Percentiles rank a stretch among this genome's conserved stretches.
Conservation (phyloP, 306 rosid species). For the Acacia crassicarpa region DNA sequence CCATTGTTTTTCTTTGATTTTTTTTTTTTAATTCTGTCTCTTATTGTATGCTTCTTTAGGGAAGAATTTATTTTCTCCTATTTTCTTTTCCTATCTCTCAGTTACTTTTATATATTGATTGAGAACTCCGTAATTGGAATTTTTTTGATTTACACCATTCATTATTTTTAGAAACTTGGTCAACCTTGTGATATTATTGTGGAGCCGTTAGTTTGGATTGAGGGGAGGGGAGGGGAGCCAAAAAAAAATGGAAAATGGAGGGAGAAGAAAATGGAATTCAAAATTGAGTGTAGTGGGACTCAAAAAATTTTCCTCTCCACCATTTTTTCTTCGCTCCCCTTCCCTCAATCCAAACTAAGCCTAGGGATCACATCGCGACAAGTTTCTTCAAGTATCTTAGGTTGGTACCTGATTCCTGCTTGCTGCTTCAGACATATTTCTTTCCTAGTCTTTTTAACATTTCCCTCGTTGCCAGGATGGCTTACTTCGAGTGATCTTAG, state of each 20-base stretch:
- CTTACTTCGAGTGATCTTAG: constrained; percentile 83
- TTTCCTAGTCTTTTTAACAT: constrained; percentile 21
- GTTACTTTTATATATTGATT: background rate
- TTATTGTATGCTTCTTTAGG: background rate
- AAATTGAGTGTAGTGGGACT: too few relatives aligned
- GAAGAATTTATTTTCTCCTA: background rate
- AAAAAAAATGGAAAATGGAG: too few relatives aligned
- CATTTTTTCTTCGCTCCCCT: too few relatives aligned
- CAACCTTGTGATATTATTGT: constrained; percentile 85
- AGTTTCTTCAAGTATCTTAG: constrained; percentile 97
- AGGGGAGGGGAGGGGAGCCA: too few relatives aligned
- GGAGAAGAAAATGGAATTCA: too few relatives aligned
- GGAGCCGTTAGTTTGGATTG: constrained; percentile 95
- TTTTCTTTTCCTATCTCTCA: background rate
- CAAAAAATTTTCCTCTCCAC: too few relatives aligned
- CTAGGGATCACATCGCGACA: constrained; percentile 92
- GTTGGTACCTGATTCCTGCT: constrained; percentile 40
- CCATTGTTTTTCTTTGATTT: background rate
- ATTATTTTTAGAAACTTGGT: constrained; percentile 70
- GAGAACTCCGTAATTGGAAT: constrained; percentile 14
- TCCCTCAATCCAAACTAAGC: too few relatives aligned
- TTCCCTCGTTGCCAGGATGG: constrained; percentile 69
- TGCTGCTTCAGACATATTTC: constrained; percentile 19
- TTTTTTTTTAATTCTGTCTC: background rate
- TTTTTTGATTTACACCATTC: constrained; percentile 26